phyloP scores from a whole-genome alignment of 768 basidiomycete genomes.

The Lentinula sp. region DNA sequence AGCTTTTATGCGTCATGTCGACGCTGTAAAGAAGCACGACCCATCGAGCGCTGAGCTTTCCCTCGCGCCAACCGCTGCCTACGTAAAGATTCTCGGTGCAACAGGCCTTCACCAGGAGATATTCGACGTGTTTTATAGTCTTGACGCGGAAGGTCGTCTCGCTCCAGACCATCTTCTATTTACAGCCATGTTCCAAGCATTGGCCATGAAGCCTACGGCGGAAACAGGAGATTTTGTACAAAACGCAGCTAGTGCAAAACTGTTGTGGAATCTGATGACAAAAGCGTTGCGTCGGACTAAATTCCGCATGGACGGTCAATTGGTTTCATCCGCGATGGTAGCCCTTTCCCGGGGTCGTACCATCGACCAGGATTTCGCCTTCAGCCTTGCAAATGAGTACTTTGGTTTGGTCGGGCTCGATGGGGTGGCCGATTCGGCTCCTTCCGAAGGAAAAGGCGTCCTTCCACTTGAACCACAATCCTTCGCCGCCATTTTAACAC shows the following conservation, averaged over 20 bases:
- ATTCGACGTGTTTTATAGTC: constrained; percentile 68
- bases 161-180: constrained; percentile 57
- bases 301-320: constrained; percentile 47
- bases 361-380: constrained; percentile 59
- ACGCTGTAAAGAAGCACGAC: constrained; percentile 42
- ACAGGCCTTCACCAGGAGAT: constrained; percentile 57
- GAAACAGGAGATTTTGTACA: constrained; percentile 23
- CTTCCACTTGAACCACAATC: constrained; percentile 40
- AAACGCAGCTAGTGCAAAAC: constrained; percentile 60
- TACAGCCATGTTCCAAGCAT: constrained; percentile 59
- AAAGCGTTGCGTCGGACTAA: constrained; percentile 43
- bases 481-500: constrained; percentile 46
- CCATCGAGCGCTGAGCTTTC: constrained; percentile 41
- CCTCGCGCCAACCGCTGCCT: constrained; percentile 45
- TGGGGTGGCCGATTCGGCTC: constrained; percentile 31
- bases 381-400: constrained; percentile 56
- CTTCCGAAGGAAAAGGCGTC: constrained; percentile 20
- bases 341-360: constrained; percentile 51
- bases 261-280: constrained; percentile 64
- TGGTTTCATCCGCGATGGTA: constrained; percentile 46
- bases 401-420: constrained; percentile 44
- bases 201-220: constrained; percentile 22
- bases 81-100: constrained; percentile 62
- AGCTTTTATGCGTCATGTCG: constrained; percentile 45
- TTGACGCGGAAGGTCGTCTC: constrained; percentile 60